Evolutionary conservation across 2,329 filamentous ascomycete species (phyloP), one percentile per base, ranked within the genome.

Genomic region (Tricladium varicosporioides): DNA sequence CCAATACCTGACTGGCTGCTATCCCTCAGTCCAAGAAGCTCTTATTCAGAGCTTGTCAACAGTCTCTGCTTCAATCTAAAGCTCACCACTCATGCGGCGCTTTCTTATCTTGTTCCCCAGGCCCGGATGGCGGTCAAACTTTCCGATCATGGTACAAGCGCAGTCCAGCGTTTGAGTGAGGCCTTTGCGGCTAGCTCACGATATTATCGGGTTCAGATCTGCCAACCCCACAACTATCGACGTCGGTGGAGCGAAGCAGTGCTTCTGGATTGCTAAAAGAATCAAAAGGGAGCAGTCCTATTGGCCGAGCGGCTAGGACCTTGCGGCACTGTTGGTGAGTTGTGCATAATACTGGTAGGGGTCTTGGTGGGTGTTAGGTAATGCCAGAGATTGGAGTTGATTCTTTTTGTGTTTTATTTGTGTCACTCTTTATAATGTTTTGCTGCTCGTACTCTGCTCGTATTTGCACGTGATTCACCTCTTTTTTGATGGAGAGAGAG

Each of bases 201-300:
- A 10, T 13, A 51, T 51, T 52, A 51, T 55, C 54, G 49, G 47
- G 44, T 47, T 14, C 46, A 31, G 48, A 59, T 60, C 54, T 55
- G 47, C 15, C 52, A 57, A 64, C 62, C 63, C 63, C 63, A 65
- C 63, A 63, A 54, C 22, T 33, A 33, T 18, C 53, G 53, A 59
- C 54, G 52, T 54, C 40, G 31, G 57, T 54, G 53, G 49, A 53
- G 27, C 54, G 36, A 43, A 51, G 48, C 15, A 9, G 42, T 53
- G 50, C 54, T 56, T 59, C 45, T 49, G 46, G 56, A 63, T 65
- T 63, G 59, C 56, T 63, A 62, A 65, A 63, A 60, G 59, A 62
- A 55, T 61, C 58, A 10, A 43, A 50, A 27, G 22, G 22, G 22
- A 53, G 27, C 43, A 16, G 11, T 1, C 13, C 36, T 13, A 18